Evolutionary conservation across 164 flowering plant genomes (phyloP), one percentile per base, ranked within the genome.

Genomic region (Macadamia tetraphylla): DNA sequence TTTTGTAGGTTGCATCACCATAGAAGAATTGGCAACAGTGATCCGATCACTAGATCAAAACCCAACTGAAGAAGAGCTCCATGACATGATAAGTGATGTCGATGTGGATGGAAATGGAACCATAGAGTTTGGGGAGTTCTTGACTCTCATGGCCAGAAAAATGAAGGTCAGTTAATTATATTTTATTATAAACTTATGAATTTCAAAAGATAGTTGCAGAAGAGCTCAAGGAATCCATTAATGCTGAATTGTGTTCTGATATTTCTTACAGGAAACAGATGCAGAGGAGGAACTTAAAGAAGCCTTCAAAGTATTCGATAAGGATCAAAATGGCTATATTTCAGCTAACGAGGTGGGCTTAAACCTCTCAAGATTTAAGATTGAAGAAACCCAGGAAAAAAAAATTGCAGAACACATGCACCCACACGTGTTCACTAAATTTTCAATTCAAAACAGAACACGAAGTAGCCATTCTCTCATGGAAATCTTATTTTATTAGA

Each of bases 271-370:
- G 88, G 88, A 85, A 67, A 74, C 51, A 67, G 86, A 83, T 48
- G 79, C 80, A 17, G 85, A 85, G 29, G 85, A 77, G 49, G 88
- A 83, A 59, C 68, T 85, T 29, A 75, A 65, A 78, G 88, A 85
- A 70, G 88, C 88, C 60, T 85, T 83, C 76, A 83, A 74, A 74
- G 86, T 85, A 40, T 83, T 85, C 69, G 88, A 85, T 74, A 81
- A 78, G 66, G 83, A 85, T 68, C 82, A 79, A 70, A 81, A 85
- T 72, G 88, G 86, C 9, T 78, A 69, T 70, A 85, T 85, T 17
- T 85, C 86, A 48, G 80, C 85, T 17, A 70, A 17, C 35, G 88
- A 85, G 86, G 88, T 85, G 61, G 57, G 40, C 40, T 35, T 35
- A 2, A 35, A 35, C 40, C 40, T 35, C 40, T 5, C 40, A 35